Evolutionary conservation across 345 rosid genomes (phyloP).

Genomic region (Gossypium raimondii): DNA sequence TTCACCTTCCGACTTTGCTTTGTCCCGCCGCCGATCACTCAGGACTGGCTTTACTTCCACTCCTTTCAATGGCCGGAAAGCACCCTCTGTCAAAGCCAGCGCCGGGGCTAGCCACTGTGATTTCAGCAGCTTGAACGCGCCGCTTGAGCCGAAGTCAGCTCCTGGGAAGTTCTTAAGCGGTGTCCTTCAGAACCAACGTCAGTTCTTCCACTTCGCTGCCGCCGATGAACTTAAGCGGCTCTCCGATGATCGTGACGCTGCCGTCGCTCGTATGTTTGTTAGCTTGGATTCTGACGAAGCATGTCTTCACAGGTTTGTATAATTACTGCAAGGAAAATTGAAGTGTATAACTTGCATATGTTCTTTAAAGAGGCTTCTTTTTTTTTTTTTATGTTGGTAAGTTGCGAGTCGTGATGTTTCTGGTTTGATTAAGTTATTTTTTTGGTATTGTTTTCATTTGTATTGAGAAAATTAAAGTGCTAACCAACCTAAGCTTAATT

Average conservation of each 20-base stretch:
- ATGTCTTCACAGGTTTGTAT: conserved; percentile 64
- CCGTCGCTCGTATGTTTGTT: conserved; percentile 53
- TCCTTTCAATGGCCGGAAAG: conserved; percentile 12
- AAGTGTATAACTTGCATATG: neutral
- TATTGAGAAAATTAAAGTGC: neutral
- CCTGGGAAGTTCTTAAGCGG: conserved; percentile 65
- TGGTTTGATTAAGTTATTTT: neutral
- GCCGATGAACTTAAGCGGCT: conserved; percentile 70
- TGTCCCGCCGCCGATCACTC: neutral
- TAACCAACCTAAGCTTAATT: neutral
- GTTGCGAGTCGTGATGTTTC: neutral
- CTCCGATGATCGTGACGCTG: conserved; percentile 55
- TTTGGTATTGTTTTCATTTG: neutral
- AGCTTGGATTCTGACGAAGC: conserved; percentile 72
- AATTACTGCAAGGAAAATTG: neutral
- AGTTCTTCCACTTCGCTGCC: conserved; percentile 64
- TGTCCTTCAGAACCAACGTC: conserved; percentile 75
- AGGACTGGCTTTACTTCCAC: neutral
- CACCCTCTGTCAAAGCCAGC: conserved; percentile 29
- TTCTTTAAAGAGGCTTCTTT: neutral
- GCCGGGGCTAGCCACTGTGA: conserved; percentile 78
- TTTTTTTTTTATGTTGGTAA: neutral
- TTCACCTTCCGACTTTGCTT: neutral
- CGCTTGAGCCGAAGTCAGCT: conserved; percentile 64
- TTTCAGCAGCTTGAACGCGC: conserved; percentile 75